These are phyloP conservation scores for Crithidia mellificae DNA, from an alignment of 208 protist species.

Conservation along the genomic window DNA sequence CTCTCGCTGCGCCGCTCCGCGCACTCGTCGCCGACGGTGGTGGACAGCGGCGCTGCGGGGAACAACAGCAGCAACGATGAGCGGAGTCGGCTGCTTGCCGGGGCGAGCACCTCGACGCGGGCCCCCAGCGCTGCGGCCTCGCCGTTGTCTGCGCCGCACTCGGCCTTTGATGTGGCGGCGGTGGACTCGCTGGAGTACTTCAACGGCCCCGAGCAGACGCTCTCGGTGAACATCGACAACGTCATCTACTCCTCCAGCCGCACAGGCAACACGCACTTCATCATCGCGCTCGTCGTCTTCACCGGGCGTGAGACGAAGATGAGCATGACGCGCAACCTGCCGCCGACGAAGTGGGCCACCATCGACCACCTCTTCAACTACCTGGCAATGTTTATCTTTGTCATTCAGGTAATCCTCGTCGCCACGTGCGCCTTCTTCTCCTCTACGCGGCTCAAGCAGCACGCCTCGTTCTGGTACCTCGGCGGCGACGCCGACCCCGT, in stretches of 20 bases:
- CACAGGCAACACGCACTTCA: slow-evolving; percentile 80
- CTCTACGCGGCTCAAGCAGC: slow-evolving; percentile 27
- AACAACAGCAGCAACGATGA: slow-evolving; percentile 7
- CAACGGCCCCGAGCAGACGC: slow-evolving; percentile 22
- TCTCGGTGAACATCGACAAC: slow-evolving; percentile 61
- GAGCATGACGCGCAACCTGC: slow-evolving; percentile 71
- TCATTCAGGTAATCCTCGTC: slow-evolving; percentile 87
- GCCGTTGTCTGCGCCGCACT: not conserved
- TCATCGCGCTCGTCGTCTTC: slow-evolving; percentile 87
- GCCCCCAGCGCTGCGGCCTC: not conserved
- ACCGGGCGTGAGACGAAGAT: slow-evolving; percentile 94
- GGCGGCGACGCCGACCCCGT: slow-evolving; percentile 23
- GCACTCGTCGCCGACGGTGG: slow-evolving; percentile 5
- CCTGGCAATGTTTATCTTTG: slow-evolving; percentile 84
- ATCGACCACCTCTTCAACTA: slow-evolving; percentile 86
- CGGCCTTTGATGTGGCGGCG: not conserved
- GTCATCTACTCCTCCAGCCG: slow-evolving; percentile 76
- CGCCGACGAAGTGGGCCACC: slow-evolving; percentile 88
- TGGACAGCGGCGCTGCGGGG: not conserved
- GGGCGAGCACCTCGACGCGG: not conserved
- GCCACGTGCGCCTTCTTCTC: slow-evolving; percentile 70
- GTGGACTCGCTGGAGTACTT: slow-evolving; percentile 8
- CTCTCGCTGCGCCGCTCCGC: slow-evolving; percentile 9
- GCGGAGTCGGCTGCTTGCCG: slow-evolving; percentile 9
- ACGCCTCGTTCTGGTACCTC: slow-evolving; percentile 69